Base-by-base conservation (phyloP, 345 rosid genomes). In the Tarenaya hassleriana region DNA sequence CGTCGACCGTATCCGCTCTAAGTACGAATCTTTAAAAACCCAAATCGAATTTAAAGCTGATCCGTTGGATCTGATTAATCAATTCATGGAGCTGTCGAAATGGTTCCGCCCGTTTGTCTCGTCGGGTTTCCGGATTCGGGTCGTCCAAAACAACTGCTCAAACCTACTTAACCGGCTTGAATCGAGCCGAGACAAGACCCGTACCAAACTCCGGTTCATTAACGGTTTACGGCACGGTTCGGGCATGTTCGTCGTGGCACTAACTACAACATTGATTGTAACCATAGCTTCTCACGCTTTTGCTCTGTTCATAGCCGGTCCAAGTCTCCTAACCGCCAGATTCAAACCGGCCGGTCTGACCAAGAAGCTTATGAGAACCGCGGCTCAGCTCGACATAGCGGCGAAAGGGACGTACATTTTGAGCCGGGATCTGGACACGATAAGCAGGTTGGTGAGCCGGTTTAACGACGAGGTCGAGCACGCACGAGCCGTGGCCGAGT, bases 341-440 rank as follows among this genome's bases (percentile, higher is more conserved):
- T 16, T 73, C 9, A 60, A 73, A 65, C 47, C 68, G 40, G 61
- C 60, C 27, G 68, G 74, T 47, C 70, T 80, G 7, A 62, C 62
- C 4, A 69, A 52, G 48, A 73, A 61, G 71, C 59, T 83, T 1
- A 67, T 10, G 0, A 77, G 60, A 56, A 69, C 55, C 8, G 57
- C 66, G 29, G 68, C 75, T 62, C 81, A 74, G 46, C 73, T 89
- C 0, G 90, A 83, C 39, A 72, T 74, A 3, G 97, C 94, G 12
- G 94, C 94, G 0, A 89, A 83, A 20, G 97, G 97, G 46, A 73
- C 80, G 3, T 89, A 81, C n/a, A 89, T 76, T 29, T 49, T 89
- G 64, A 76, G 67, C 14, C 74, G 78, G 40, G 94, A 89, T 34
- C 35, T 79, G 64, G 97, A 89, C 32, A 89, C 90, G 1, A 76